Evolutionary conservation across 73 alveolate species (phyloP).

Genomic region (Tetrahymena elliotti): DNA sequence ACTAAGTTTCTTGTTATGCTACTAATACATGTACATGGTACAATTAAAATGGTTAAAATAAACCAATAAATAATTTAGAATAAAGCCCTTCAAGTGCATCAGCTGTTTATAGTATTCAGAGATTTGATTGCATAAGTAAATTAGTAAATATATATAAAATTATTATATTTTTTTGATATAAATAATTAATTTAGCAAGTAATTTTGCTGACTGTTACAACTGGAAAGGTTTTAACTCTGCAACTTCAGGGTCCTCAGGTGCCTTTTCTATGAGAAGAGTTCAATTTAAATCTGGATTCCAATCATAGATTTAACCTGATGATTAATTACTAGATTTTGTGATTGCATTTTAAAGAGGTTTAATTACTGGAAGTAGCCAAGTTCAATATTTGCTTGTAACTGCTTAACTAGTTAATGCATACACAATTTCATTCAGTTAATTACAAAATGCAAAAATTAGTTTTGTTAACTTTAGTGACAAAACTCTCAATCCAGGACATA

Average conservation of each 20-base stretch:
- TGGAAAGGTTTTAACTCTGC: not conserved
- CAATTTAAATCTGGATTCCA: not conserved
- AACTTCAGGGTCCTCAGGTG: not conserved
- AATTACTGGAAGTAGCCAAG: not conserved
- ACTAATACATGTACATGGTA: not conserved
- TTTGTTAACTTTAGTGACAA: not conserved
- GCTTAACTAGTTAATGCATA: not conserved
- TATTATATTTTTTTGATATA: too few species aligned
- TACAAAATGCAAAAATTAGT: not conserved
- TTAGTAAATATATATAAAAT: too few species aligned
- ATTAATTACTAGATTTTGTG: not conserved
- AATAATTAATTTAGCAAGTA: not conserved
- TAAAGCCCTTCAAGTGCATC: not conserved
- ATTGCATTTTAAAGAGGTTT: not conserved
- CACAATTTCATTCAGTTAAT: not conserved
- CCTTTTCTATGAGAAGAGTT: not conserved
- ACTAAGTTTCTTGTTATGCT: not conserved
- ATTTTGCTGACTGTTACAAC: not conserved
- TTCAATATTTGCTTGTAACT: not conserved
- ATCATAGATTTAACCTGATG: not conserved
- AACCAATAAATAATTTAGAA: not conserved
- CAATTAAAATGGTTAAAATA: not conserved
- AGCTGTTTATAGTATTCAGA: not conserved
- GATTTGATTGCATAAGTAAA: not conserved
- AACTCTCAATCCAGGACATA: not conserved